These are phyloP conservation scores for Simplicillium aogashimaense DNA, from an alignment of 2,329 filamentous ascomycete species.

Conservation along the genomic window DNA sequence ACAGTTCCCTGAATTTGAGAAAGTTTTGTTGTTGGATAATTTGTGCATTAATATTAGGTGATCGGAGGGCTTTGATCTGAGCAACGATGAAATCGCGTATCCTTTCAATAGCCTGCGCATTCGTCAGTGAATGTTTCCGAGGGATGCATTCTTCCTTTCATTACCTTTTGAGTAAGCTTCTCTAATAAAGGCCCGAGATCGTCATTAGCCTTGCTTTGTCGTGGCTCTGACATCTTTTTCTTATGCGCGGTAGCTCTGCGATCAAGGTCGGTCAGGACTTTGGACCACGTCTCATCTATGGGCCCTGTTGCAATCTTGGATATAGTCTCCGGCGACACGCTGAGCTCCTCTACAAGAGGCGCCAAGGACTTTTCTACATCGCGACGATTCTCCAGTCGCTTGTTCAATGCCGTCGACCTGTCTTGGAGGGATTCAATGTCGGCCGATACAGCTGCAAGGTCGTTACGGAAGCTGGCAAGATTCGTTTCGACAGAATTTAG, in stretches of 20 bases:
- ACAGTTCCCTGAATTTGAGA: slow-evolving; percentile 80
- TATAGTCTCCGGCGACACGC: slow-evolving; percentile 74
- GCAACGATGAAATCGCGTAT: slow-evolving; percentile 91
- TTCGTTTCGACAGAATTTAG: slow-evolving; percentile 89
- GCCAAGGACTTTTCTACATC: slow-evolving; percentile 81
- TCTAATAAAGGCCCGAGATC: slow-evolving; percentile 80
- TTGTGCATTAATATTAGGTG: slow-evolving; percentile 93
- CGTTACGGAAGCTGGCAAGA: slow-evolving; percentile 83
- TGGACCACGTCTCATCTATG: slow-evolving; percentile 85
- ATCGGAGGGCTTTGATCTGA: slow-evolving; percentile 88
- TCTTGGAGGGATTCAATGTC: slow-evolving; percentile 92
- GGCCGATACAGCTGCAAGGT: slow-evolving; percentile 82
- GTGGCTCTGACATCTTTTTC: slow-evolving; percentile 49
- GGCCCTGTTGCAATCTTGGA: slow-evolving; percentile 78
- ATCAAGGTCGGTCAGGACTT: slow-evolving; percentile 74
- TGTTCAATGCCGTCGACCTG: slow-evolving; percentile 72
- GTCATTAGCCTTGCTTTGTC: slow-evolving; percentile 62
- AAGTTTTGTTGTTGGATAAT: slow-evolving; percentile 93
- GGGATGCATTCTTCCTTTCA: slow-evolving; percentile 4
- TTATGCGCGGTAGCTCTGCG: slow-evolving; percentile 65
- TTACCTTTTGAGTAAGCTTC: slow-evolving; percentile 71
- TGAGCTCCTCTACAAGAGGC: slow-evolving; percentile 85
- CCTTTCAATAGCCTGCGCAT: slow-evolving; percentile 66
- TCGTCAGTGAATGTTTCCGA: slow-evolving; percentile 6
- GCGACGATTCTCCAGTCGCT: slow-evolving; percentile 79